Base-by-base conservation (phyloP, 2,329 filamentous ascomycete species). In the Calonectria henricotiae region DNA sequence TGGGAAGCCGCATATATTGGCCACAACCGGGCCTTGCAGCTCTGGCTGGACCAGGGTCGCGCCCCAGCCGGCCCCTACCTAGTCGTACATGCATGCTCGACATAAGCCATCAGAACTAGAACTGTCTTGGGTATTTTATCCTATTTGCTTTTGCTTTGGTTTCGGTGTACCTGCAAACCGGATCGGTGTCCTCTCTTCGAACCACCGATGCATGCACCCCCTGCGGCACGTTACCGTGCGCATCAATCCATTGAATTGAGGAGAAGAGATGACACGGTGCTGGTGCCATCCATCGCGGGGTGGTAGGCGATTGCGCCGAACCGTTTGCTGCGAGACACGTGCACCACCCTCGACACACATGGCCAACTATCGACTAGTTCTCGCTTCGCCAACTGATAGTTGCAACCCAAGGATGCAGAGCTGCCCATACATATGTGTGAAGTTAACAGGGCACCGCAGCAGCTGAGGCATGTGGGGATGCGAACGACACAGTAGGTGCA, bases 11-110 rank as follows among this genome's bases (percentile, higher is more conserved):
- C 75, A 77, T 75, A 71, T 68, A 71, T 68, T 70, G 65, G 67
- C 62, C 65, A 72, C 71, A 73, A 67, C 74, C 71, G 76, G 76
- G 70, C 76, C 76, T 75, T 77, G 74, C 75, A 77, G 75, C 69
- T 70, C 61, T 63, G 67, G 25, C 61, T 63, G 67, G 25, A 44
- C 69, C 75, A 72, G 69, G 75, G 70, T 72, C 64, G 60, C 75
- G 70, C 73, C 74, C 76, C 73, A 72, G 65, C 30, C 62, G 58
- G 60, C 43, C 68, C 75, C 74, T 75, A 37, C 32, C 51, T 67
- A 43, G 67, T 43, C 60, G 67, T 46, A 62, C 69, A 66, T 74
- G 74, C 74, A 71, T 70, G 63, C 63, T 67, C 43, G 43, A 58
- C 64, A 66, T 67, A 71, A 67, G 69, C 74, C 69, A 67, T 71